Conservation (phyloP, 768 basidiomycete species). For the Gymnopilus dilepis region DNA sequence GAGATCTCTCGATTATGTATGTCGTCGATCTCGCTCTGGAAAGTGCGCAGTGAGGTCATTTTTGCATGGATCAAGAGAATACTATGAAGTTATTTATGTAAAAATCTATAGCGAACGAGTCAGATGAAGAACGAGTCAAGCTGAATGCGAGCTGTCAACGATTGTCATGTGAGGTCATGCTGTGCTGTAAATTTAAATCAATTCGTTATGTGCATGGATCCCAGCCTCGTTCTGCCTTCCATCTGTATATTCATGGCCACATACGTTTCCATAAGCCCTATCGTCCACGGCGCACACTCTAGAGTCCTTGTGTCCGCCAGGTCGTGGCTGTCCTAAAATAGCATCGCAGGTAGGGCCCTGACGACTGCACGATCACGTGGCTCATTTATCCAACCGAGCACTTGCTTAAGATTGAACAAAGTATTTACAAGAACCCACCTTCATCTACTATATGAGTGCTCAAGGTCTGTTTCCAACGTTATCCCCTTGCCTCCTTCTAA, state of each 20-base stretch:
- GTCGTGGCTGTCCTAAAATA: constrained; percentile 1
- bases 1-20: constrained; percentile 70
- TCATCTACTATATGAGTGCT: constrained; percentile 27
- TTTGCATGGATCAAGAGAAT: constrained; percentile 11
- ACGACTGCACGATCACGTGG: constrained; percentile 23
- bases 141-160: constrained; percentile 6
- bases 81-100: constrained; percentile 5
- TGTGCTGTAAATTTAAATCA: background rate
- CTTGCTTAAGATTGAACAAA: constrained; percentile 12
- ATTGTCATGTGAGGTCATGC: constrained; percentile 30
- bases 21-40: constrained; percentile 80
- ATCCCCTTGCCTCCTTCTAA: constrained; percentile 9
- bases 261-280: too few species aligned
- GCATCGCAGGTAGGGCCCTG: constrained; percentile 3
- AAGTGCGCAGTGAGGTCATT: constrained; percentile 63
- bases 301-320: too few species aligned
- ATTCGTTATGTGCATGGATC: background rate
- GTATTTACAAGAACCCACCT: constrained; percentile 13
- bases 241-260: too few species aligned
- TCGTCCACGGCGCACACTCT: too few species aligned
- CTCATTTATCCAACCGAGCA: background rate
- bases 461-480: constrained; percentile 22
- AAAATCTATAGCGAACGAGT: constrained; percentile 11
- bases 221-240: too few species aligned
- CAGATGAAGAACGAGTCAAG: constrained; percentile 16